phyloP scores from a whole-genome alignment of 352 stramenopile species.

The Globisporangium radiosum region DNA sequence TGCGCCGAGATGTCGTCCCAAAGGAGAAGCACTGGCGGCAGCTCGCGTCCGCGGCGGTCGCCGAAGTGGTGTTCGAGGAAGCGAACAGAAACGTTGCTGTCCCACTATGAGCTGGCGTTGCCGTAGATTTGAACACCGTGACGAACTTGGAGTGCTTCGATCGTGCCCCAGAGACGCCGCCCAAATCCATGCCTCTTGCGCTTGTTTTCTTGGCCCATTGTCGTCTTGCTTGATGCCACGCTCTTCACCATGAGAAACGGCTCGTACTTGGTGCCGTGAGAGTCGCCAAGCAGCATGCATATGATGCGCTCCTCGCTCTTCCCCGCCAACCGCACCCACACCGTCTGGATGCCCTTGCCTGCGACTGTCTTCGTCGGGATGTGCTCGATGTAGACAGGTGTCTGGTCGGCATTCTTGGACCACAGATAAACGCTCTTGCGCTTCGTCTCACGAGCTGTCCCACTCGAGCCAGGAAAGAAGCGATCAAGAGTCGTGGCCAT shows the following conservation, averaged over 20 bases:
- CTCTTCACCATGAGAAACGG: constrained; percentile 25
- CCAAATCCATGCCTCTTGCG: constrained; percentile 15
- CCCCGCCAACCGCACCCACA: constrained; percentile 17
- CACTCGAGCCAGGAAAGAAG: constrained; percentile 3
- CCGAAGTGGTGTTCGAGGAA: too few relatives aligned
- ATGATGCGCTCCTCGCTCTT: constrained; percentile 22
- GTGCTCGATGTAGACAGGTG: constrained; percentile 20
- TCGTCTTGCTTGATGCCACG: neutral
- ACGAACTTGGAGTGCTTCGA: too few relatives aligned
- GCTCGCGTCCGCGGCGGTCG: too few relatives aligned
- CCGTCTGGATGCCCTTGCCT: constrained; percentile 8
- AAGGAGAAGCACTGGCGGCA: constrained; percentile 3
- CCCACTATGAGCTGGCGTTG: too few relatives aligned
- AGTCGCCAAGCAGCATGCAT: constrained; percentile 8
- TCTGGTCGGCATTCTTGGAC: constrained; percentile 12
- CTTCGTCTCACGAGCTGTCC: constrained; percentile 1
- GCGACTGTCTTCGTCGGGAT: constrained; percentile 15
- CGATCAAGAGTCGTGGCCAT: neutral
- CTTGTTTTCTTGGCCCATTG: constrained; percentile 9
- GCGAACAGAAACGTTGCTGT: too few relatives aligned
- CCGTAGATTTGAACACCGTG: too few relatives aligned
- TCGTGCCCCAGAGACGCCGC: constrained; percentile 5
- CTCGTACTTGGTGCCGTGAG: constrained; percentile 20
- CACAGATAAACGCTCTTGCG: constrained; percentile 10
- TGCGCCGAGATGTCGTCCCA: constrained; percentile 8